Percentiles rank a stretch among this genome's conserved stretches.
Evolutionary conservation across 2,329 filamentous ascomycete species (phyloP).

Genomic region (Leptographium galeiforme): DNA sequence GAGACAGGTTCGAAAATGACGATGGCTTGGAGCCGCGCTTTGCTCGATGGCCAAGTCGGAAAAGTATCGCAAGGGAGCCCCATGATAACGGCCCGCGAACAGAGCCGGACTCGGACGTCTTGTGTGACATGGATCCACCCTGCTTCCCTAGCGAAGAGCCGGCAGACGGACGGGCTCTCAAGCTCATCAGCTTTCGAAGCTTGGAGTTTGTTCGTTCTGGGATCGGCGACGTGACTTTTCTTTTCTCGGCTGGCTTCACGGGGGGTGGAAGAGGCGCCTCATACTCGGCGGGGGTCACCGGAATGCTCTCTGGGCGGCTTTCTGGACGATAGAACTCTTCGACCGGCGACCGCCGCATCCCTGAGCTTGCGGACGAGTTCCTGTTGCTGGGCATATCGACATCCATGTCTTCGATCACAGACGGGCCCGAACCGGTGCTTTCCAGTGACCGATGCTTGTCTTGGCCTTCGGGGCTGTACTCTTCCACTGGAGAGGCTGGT

Average conservation of each 20-base stretch:
- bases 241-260: not conserved
- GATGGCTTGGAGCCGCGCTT: slow-evolving; percentile 46
- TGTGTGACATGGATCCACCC: slow-evolving; percentile 18
- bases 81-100: slow-evolving; percentile 39
- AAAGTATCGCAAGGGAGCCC: slow-evolving; percentile 44
- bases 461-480: not conserved
- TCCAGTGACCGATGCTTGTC: not conserved
- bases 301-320: slow-evolving; percentile 37
- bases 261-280: not conserved
- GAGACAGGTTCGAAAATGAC: slow-evolving; percentile 84
- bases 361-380: not conserved
- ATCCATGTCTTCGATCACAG: not conserved
- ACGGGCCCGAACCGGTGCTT: not conserved
- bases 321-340: slow-evolving; percentile 33
- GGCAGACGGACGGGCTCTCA: slow-evolving; percentile 25
- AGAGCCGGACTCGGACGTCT: slow-evolving; percentile 40
- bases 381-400: not conserved
- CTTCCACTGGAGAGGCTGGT: not conserved
- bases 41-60: slow-evolving; percentile 53
- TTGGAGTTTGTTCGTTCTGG: slow-evolving; percentile 7
- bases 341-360: slow-evolving; percentile 9
- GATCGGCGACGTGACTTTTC: not conserved
- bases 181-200: slow-evolving; percentile 4
- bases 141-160: slow-evolving; percentile 17
- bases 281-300: slow-evolving; percentile 7